Conservation (phyloP, 2,329 filamentous ascomycete genomes). For the Plectosphaerella sp. region DNA sequence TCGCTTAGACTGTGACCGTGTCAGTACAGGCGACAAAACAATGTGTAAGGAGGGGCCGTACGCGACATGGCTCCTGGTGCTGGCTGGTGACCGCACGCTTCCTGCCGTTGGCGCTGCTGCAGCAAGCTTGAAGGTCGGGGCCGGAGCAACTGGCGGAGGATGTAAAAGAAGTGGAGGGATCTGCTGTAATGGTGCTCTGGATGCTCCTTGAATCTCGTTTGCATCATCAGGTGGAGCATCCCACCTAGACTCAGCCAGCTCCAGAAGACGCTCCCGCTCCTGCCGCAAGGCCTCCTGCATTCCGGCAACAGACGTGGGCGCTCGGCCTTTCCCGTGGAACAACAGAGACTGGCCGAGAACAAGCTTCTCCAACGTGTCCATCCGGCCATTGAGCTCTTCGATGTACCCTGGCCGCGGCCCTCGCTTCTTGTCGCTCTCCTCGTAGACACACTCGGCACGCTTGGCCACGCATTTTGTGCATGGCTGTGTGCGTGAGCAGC, state of each 20-base stretch:
- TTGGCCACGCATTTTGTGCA: slow-evolving; percentile 7
- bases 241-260: not conserved
- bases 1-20: not conserved
- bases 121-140: no score
- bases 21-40: no score
- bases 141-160: no score
- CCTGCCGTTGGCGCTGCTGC: no score
- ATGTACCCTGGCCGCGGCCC: slow-evolving; percentile 10
- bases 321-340: not conserved
- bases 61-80: no score
- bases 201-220: no score
- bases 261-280: not conserved
- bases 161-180: no score
- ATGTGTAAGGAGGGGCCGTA: no score
- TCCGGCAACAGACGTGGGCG: not conserved
- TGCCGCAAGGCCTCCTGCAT: not conserved
- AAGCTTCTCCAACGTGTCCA: slow-evolving; percentile 10
- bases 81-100: no score
- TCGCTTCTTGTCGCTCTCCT: slow-evolving; percentile 6
- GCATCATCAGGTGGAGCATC: no score
- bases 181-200: no score
- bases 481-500: slow-evolving; percentile 8
- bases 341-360: slow-evolving; percentile 10
- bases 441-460: slow-evolving; percentile 7
- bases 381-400: slow-evolving; percentile 7